Base-by-base conservation (phyloP, 225 moss, liverwort and hornwort species). In the Marchantia polymorpha region DNA sequence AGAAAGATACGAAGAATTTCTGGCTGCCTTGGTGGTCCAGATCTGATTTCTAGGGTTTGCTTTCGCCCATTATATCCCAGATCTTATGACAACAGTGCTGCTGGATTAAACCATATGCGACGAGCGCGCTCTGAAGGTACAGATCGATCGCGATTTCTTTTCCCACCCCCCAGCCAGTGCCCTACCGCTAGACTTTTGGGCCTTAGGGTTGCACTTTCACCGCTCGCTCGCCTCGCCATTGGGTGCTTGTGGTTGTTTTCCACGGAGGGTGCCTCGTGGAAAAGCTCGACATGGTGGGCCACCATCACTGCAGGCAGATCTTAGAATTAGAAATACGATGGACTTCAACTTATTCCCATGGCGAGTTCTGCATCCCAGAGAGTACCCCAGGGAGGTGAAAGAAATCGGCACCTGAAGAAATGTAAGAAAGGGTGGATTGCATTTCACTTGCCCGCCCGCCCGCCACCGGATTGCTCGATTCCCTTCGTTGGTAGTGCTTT, bases 11-110 rank as follows among this genome's bases (percentile, higher is more conserved):
- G 10, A 23, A 61, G 61, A 61, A 61, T 61, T 61, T n/a, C n/a
- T 61, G 23, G 23, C 61, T 61, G 5, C 17, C 60, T 60, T 60
- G 12, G n/a, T 61, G 61, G 61, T 61, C 61, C 61, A 61, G 14
- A 17, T 61, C 61, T 61, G 22, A 23, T 61, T 61, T 61, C 61
- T 61, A 61, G 61, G 61, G 22, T 61, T 61, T 61, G 61, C 61
- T 61, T 61, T 61, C 0, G 23, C 5, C n/a, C 61, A 61, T 61
- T 61, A 61, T n/a, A 61, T 3, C 22, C 61, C 61, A 22, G 61
- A 61, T 61, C 61, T 61, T 23, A 61, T 61, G 61, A 61, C 61
- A 61, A 61, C 61, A 61, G 61, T 61, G 61, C n/a, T 61, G n/a
- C n/a, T 61, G 61, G 61, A 17, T 61, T 23, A 61, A 61, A 61